phyloP scores from a whole-genome alignment of 169 alveolate genomes.

The Plasmodium vinckei region DNA sequence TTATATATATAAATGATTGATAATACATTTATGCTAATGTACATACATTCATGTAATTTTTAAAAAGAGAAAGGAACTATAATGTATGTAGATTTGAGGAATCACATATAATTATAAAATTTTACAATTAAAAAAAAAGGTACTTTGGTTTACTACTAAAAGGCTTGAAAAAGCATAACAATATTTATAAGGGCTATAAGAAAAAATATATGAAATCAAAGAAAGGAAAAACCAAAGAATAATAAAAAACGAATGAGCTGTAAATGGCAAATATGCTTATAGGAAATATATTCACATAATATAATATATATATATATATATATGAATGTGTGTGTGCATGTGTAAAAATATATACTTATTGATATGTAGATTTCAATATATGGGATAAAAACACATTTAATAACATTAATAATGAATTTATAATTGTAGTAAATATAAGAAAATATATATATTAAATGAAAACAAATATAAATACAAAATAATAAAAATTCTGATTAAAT shows the following conservation, averaged over 20 bases:
- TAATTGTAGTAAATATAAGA: conserved; percentile 7
- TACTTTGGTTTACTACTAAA: conserved; percentile 11
- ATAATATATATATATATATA: not conserved
- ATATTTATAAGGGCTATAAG: not conserved
- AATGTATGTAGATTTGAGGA: no score
- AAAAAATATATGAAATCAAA: not conserved
- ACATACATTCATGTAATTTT: not conserved
- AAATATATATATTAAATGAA: not conserved
- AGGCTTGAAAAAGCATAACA: conserved; percentile 10
- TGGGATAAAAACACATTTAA: conserved; percentile 1
- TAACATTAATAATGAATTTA: conserved; percentile 4
- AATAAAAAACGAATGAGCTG: not conserved
- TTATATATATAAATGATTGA: not conserved
- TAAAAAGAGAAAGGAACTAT: conserved; percentile 9
- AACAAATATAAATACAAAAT: conserved; percentile 4
- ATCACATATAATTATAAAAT: not conserved
- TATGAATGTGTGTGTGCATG: conserved; percentile 1
- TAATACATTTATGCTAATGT: no score
- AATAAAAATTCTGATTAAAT: not conserved
- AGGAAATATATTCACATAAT: not conserved
- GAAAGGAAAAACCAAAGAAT: conserved; percentile 6
- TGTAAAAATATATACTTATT: not conserved
- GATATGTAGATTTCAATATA: not conserved
- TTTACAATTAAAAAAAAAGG: conserved; percentile 9
- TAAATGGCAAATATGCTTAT: not conserved